Percentiles rank a stretch among this genome's conserved stretches.
These are phyloP conservation scores for Podospora comata DNA, from an alignment of 495 filamentous ascomycete species.

Conservation along the genomic window DNA sequence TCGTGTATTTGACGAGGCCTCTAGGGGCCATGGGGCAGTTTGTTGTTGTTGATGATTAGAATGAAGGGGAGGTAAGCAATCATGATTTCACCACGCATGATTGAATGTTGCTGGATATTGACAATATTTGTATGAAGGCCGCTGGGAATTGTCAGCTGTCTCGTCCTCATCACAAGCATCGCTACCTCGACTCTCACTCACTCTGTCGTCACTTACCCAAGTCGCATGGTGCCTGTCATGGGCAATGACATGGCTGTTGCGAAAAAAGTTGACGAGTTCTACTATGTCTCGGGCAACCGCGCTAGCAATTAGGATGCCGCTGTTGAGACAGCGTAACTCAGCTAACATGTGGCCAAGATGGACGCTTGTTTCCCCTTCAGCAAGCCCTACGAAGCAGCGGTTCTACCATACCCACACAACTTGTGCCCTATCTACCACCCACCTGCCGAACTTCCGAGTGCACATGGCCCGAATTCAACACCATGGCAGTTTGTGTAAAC, in stretches of 20 bases:
- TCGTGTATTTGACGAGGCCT: not conserved
- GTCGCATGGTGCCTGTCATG: not conserved
- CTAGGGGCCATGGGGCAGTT: not conserved
- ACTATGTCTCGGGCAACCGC: not conserved
- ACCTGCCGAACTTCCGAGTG: slow-evolving; percentile 1
- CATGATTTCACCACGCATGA: not conserved
- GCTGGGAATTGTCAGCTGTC: not conserved
- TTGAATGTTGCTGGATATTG: not conserved
- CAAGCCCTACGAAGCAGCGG: not conserved
- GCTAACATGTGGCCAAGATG: not conserved
- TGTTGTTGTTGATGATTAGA: not conserved
- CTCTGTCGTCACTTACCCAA: not conserved
- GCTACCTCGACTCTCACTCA: slow-evolving; percentile 6
- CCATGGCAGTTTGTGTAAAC: slow-evolving; percentile 1
- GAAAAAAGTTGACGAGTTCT: not conserved
- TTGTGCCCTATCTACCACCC: not conserved
- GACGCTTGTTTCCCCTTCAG: not conserved
- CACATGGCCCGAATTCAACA: not conserved
- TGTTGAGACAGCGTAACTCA: not conserved
- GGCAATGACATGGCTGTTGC: not conserved
- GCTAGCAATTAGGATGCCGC: not conserved
- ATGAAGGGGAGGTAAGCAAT: not conserved
- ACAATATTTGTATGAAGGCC: not conserved
- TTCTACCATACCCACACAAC: not conserved
- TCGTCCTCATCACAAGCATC: not conserved